Evolutionary conservation across 116 monocot species (phyloP), one percentile per base, ranked within the genome.

Genomic region (Dioscorea cayenensis): DNA sequence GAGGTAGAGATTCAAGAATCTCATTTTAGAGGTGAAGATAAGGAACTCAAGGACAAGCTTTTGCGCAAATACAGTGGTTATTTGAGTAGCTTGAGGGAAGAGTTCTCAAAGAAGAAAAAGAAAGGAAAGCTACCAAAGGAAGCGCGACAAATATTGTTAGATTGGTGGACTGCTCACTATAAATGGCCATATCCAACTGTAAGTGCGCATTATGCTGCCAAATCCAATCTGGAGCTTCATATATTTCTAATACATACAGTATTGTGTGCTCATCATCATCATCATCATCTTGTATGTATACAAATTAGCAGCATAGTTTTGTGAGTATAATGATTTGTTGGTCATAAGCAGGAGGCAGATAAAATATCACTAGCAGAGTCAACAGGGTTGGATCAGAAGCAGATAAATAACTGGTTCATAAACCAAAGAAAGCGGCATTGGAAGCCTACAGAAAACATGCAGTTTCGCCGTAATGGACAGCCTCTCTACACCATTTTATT

Each of bases 341-440:
- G 64, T 12, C 27, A 27, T 69, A 17, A 50, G n/a, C 80, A 86
- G 86, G 86, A 86, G 65, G 70, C 79, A 5, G 82, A 86, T 43
- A 86, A 86, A 52, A 79, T 77, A 14, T 62, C 86, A 65, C 36
- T 86, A 49, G 86, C 86, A 0, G 86, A 86, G 36, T 49, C 79
- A 18, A 86, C 86, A 14, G 82, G 86, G 1, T 60, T 86, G n/a
- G 82, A 86, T 51, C 86, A 82, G 59, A 87, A 87, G 79, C 87
- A 87, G 75, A 87, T 86, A 65, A 87, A 87, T 69, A 87, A 87
- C 60, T 87, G 87, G 87, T 87, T 87, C 71, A 87, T 87, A 72
- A 87, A 87, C 68, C 87, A 87, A 64, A 64, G 86, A 55, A 86
- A 86, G 64, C 82, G 86, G 66, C 86, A 86, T 37, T 86, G 86